Evolutionary conservation across 176 grass and related monocot species (phyloP), one percentile per base, ranked within the genome.

Genomic region (Dactylis glomerata): DNA sequence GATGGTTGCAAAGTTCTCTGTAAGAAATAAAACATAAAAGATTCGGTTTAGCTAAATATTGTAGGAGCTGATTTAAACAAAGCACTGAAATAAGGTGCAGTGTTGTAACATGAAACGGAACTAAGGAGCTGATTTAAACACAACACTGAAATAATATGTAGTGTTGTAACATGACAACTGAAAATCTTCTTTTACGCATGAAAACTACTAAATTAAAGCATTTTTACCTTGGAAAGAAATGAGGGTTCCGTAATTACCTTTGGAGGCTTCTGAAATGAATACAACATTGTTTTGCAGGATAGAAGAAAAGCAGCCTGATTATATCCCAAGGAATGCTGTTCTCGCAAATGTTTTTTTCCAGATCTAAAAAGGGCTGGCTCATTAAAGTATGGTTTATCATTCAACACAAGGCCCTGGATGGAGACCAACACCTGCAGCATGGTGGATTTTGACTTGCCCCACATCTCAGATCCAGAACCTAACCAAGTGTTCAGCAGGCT

Each of bases 401-500:
- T 95, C 54, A 92, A 84, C 52, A 95, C 93, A 44, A 95, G 81
- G 62, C 88, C 88, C 83, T 95, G 93, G 61, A 95, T 88, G 44
- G 93, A 95, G 61, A 95, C 87, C 83, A 95, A 55, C 55, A 95
- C 93, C 83, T 95, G 93, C 54, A 95, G 83, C 71, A 90, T 86
- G 62, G 88, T 95, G 27, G 93, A 95, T 28, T 84, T 92, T 55
- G 90, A 86, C 84, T 91, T 91, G 63, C 77, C 79, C 93, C 93
- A 95, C 46, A 49, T 92, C 65, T 95, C 86, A 44, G 85, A 90
- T 61, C 90, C 90, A 63, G 55, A 86, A 62, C 93, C 93, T 58
- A 28, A 23, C 93, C 93, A 95, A 50, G 93, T 95, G 66, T 92
- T 95, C 28, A 95, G 80, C 72, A 95, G 90, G 79, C 93, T 95